Percentiles rank a stretch among this genome's conserved stretches.
phyloP scores from a whole-genome alignment of 164 flowering plant species.

The Stephania japonica region DNA sequence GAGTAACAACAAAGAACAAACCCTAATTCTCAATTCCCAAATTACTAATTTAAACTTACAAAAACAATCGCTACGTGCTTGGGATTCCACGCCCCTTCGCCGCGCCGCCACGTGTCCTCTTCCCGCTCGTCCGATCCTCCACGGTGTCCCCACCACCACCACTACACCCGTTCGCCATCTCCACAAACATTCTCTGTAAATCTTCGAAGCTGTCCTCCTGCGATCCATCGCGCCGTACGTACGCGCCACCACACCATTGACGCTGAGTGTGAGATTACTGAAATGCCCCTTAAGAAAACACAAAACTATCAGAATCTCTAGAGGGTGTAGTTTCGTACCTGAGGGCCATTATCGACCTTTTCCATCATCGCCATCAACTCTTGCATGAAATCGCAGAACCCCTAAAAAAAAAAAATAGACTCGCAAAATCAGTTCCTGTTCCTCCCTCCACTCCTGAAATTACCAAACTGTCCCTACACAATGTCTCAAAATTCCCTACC shows the following conservation, averaged over 20 bases:
- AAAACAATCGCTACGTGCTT: neutral
- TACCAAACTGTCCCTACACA: neutral
- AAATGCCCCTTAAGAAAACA: neutral
- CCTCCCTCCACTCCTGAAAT: neutral
- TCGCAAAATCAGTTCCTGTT: too few relatives aligned
- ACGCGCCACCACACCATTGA: neutral
- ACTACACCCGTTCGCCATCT: constrained; percentile 55
- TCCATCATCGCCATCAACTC: constrained; percentile 85
- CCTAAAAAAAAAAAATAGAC: constrained; percentile 31
- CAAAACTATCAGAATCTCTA: neutral
- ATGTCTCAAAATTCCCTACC: constrained; percentile 24
- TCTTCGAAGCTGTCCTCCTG: constrained; percentile 76
- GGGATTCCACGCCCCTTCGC: neutral
- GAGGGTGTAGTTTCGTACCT: constrained; percentile 30
- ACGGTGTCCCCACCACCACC: constrained; percentile 16
- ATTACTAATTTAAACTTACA: neutral
- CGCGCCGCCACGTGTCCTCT: constrained; percentile 33
- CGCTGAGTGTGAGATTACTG: neutral
- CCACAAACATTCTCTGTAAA: constrained; percentile 78
- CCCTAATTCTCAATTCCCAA: neutral
- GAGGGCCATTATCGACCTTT: constrained; percentile 33
- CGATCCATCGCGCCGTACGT: neutral
- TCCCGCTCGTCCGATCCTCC: constrained; percentile 28
- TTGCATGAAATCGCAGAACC: constrained; percentile 74
- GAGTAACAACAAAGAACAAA: neutral